phyloP scores from a whole-genome alignment of 2,329 filamentous ascomycete species.

The Ceratocystis papillata region DNA sequence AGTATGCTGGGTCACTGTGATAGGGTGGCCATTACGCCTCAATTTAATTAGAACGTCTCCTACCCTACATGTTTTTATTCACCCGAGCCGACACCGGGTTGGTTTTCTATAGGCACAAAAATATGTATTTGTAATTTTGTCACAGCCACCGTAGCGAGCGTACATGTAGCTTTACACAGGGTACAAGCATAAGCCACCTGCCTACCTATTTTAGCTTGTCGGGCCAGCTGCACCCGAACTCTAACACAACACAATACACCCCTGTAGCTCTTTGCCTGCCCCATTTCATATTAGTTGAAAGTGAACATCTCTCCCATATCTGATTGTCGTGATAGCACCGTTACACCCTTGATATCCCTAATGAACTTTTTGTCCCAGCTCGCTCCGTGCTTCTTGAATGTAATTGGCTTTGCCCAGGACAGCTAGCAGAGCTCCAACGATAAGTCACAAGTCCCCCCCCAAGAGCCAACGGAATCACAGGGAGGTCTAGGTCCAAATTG shows the following conservation, averaged over 20 bases:
- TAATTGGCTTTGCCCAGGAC: background rate
- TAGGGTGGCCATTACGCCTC: no score
- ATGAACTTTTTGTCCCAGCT: background rate
- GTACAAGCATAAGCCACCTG: no score
- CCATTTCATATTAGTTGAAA: no score
- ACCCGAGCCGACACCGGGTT: background rate
- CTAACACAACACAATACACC: no score
- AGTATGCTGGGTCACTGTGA: no score
- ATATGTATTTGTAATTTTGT: background rate
- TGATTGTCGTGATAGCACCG: background rate
- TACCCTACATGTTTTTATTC: background rate
- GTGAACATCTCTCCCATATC: background rate
- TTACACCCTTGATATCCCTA: background rate
- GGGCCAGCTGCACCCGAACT: background rate
- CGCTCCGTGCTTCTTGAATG: background rate
- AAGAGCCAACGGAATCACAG: background rate
- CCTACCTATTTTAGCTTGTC: background rate
- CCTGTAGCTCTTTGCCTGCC: background rate
- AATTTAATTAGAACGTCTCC: no score
- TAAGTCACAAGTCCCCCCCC: background rate
- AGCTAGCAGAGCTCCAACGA: background rate
- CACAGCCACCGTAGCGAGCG: no score
- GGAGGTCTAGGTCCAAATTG: background rate
- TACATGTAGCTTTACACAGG: no score
- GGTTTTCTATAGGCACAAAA: background rate